Evolutionary conservation across 176 grass and related monocot genomes (phyloP), one percentile per base, ranked within the genome.

Genomic region (Carex cristatella): DNA sequence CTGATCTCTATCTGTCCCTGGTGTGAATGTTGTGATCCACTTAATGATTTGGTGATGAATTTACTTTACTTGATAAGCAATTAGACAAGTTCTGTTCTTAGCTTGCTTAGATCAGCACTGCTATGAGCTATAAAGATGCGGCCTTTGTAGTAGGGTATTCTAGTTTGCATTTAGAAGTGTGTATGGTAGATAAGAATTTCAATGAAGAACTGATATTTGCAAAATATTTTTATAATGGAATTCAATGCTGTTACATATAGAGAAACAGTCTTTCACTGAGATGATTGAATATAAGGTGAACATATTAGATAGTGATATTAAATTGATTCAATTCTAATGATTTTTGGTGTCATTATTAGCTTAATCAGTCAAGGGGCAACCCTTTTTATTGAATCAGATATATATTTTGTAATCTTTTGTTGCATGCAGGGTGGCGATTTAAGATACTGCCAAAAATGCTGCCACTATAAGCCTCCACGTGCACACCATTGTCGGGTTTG

Each of bases 381-480:
- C 7, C 8, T 31, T 85, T 30, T 90, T 57, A 16, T 28, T 10
- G 9, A 54, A 65, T 57, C 63, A 54, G 42, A 72, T 87, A 60
- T 10, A 33, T 55, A 28, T 62, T 63, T 70, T 85, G 65, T 82
- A 57, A 86, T 68, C 40, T 74, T 53, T 87, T 93, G 61, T 83
- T 5, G 30, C 23, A 83, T 67, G 38, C 77, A 99, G 96, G 91
- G 96, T 88, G 96, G 96, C 58, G 90, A 99, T 84, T 87, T 99
- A 87, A 95, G 96, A 87, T 95, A 94, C 76, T 98, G 93, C 85
- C 96, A 99, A 84, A 95, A 99, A 70, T 99, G 93, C 84, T 95
- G 88, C 16, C 90, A 91, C 80, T 95, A 94, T 88, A 99, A 99
- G 58, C 93, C 96, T 85, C 93, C 90, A 73, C 93, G 93, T 75